Percentiles rank a stretch among this genome's conserved stretches.
phyloP scores from a whole-genome alignment of 148 eudicot genomes.

The Nyssa sinensis region DNA sequence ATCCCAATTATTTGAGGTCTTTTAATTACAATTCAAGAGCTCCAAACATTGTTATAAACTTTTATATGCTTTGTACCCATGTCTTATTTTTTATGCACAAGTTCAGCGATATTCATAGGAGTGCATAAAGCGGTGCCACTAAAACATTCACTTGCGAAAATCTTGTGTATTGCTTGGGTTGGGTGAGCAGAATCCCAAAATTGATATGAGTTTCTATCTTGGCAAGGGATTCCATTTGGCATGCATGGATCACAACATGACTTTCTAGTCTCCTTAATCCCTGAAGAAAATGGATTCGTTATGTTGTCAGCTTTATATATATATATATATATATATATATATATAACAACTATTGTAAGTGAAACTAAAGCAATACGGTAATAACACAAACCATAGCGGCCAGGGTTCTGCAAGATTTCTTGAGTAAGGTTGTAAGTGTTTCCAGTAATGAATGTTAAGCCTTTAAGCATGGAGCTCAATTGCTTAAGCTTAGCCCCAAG shows the following conservation, averaged over 20 bases:
- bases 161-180: slow-evolving; percentile 12
- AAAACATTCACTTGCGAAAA: slow-evolving; percentile 11
- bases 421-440: slow-evolving; percentile 7
- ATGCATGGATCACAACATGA: slow-evolving; percentile 17
- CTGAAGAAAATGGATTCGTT: not conserved
- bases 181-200: slow-evolving; percentile 20
- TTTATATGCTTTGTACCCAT: no score
- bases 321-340: no score
- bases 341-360: not conserved
- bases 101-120: slow-evolving; percentile 10
- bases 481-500: slow-evolving; percentile 2
- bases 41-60: no score
- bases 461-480: slow-evolving; percentile 4
- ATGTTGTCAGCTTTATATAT: no score
- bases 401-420: slow-evolving; percentile 16
- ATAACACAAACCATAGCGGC: slow-evolving; percentile 7
- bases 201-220: slow-evolving; percentile 3
- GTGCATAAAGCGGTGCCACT: slow-evolving; percentile 13
- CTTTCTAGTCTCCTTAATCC: slow-evolving; percentile 9
- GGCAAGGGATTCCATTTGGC: slow-evolving; percentile 12
- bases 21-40: no score
- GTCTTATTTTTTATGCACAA: no score
- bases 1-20: no score
- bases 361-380: not conserved
- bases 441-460: slow-evolving; percentile 7